Evolutionary conservation across 495 filamentous ascomycete genomes (phyloP).

Genomic region (Daldinia bambusicola): DNA sequence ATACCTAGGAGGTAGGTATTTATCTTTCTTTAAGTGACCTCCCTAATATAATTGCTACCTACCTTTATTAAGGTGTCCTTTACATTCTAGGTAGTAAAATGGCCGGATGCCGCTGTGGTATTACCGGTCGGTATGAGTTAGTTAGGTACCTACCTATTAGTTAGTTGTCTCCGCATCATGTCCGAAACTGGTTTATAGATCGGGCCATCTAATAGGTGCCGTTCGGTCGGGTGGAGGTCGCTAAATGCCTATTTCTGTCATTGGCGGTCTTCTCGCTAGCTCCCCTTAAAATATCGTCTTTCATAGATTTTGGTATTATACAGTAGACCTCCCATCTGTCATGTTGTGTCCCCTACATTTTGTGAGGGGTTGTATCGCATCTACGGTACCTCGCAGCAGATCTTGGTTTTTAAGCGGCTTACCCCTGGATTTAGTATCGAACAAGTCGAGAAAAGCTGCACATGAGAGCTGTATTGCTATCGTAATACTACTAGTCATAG

Average conservation of each 20-base stretch:
- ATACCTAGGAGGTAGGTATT: too few relatives aligned
- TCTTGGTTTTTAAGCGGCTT: not conserved
- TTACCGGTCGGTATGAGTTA: not conserved
- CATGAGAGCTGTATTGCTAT: too few relatives aligned
- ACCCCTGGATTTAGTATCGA: not conserved
- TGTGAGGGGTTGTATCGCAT: not conserved
- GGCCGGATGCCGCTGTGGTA: not conserved
- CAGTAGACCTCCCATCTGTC: not conserved
- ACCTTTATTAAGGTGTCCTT: too few relatives aligned
- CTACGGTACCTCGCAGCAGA: not conserved
- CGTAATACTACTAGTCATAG: not conserved
- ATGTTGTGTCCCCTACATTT: not conserved
- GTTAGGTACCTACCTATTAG: not conserved
- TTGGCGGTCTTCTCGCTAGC: not conserved
- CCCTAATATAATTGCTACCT: too few relatives aligned
- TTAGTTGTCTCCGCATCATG: not conserved
- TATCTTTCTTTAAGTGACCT: too few relatives aligned
- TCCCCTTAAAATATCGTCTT: not conserved
- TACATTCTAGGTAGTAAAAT: too few relatives aligned
- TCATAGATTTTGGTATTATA: not conserved
- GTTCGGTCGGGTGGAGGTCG: not conserved
- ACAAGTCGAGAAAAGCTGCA: too few relatives aligned
- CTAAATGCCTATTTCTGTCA: not conserved
- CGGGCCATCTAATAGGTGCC: not conserved
- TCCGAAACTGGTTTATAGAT: constrained; percentile 1